These are phyloP conservation scores for Eremothecium gossypii DNA, from an alignment of 1,139 yeast species.

Conservation along the genomic window DNA sequence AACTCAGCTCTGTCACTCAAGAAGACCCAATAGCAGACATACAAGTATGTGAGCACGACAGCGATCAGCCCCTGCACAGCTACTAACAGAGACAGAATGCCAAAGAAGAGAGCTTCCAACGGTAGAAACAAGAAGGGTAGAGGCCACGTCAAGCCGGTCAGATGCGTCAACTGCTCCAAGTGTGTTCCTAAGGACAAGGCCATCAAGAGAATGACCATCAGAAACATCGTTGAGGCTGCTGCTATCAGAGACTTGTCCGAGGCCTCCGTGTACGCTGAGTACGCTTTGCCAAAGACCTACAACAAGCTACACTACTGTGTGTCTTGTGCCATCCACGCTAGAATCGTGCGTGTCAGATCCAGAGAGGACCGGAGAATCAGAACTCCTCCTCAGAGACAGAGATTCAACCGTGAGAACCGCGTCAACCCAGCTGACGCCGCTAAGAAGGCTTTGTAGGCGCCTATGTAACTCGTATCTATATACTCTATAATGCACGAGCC, in stretches of 20 bases:
- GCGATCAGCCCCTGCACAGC: too few species aligned
- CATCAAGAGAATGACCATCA: slow-evolving; percentile 99
- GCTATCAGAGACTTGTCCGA: slow-evolving; percentile 99
- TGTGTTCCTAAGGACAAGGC: slow-evolving; percentile 99
- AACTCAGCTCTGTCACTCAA: too few species aligned
- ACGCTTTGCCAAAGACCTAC: slow-evolving; percentile 99
- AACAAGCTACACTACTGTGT: slow-evolving; percentile 99
- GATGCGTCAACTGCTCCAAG: slow-evolving; percentile 99
- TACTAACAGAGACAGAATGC: slow-evolving; percentile 48
- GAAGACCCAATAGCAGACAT: too few species aligned
- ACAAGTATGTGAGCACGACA: too few species aligned
- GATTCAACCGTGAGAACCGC: slow-evolving; percentile 87
- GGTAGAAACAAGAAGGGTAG: slow-evolving; percentile 99
- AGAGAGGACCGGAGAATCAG: slow-evolving; percentile 98
- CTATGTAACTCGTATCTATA: background rate
- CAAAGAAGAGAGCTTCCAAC: slow-evolving; percentile 99
- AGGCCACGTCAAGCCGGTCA: slow-evolving; percentile 99
- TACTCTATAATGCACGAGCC: background rate
- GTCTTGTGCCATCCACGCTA: slow-evolving; percentile 99
- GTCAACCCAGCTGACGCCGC: slow-evolving; percentile 98
- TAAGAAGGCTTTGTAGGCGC: slow-evolving; percentile 60
- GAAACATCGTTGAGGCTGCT: slow-evolving; percentile 99
- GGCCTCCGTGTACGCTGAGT: slow-evolving; percentile 98
- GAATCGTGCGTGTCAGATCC: slow-evolving; percentile 99
- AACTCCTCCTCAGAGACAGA: slow-evolving; percentile 98